Evolutionary conservation across 139 green algal species (phyloP), one percentile per base, ranked within the genome.

Genomic region (Eudorina sp.): DNA sequence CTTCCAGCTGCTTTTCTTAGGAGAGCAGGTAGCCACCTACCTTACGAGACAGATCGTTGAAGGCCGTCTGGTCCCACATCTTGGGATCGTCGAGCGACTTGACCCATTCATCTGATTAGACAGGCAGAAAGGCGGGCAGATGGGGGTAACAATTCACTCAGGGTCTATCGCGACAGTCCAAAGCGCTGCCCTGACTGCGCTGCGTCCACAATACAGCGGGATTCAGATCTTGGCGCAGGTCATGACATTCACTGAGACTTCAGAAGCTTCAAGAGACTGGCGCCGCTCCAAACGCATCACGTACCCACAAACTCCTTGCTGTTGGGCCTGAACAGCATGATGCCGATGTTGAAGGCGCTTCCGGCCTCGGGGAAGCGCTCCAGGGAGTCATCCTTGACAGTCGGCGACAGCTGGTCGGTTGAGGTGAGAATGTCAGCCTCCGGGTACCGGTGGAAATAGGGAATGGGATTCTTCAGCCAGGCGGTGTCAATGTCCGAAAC

Each of bases 261-360:
- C 27, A 23, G 29, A 66, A 11, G 55, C 55, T 66, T 66, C 5
- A 25, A 34, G 8, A 11, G 55, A 66, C 27, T 34, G 55, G 8
- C 7, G n/a, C n/a, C n/a, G n/a, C n/a, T n/a, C n/a, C n/a, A n/a
- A n/a, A n/a, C n/a, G n/a, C n/a, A 9, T 9, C 5, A 64, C 62
- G 38, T 75, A 93, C 90, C 86, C 41, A 93, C 87, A 78, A 93
- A 93, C 1, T 21, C 77, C 83, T 84, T 88, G 55, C 58, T 84
- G n/a, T 68, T 91, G 58, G 88, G 78, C 36, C 87, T 88, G 89
- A 98, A 98, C 58, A 97, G 85, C 94, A 99, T 96, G 86, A 99
- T 98, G 60, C 97, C 97, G 31, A 99, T 99, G 92, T 99, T 99
- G 89, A 95, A 96, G n/a, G 96, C 91, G 34, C 78, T 76, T 14